A percentile compares a stretch with the other conserved stretches of the same genome.
Conservation (phyloP, 352 stramenopile species). For the Phytopythium helicoides region DNA sequence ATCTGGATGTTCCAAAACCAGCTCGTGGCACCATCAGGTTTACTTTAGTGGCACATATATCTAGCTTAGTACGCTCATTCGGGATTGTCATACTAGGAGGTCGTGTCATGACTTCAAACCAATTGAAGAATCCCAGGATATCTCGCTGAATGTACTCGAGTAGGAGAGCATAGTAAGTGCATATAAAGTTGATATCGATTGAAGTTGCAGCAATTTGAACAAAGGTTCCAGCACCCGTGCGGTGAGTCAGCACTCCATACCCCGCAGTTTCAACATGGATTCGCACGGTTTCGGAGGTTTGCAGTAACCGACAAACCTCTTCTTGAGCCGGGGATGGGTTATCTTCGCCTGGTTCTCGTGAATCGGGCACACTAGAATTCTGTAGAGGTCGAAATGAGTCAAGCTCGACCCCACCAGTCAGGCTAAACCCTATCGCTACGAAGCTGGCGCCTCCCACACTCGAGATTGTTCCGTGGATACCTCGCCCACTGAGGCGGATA, state of each 20-base stretch:
- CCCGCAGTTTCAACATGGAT: slow-evolving; percentile 44
- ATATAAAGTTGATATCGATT: slow-evolving; percentile 62
- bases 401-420: slow-evolving; percentile 33
- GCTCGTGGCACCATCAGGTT: slow-evolving; percentile 46
- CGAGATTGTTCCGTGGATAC: slow-evolving; percentile 39
- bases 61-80: slow-evolving; percentile 54
- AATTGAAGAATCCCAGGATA: slow-evolving; percentile 65
- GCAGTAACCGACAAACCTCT: slow-evolving; percentile 46
- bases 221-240: slow-evolving; percentile 36
- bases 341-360: neutral
- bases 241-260: slow-evolving; percentile 41
- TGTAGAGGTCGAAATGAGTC: slow-evolving; percentile 38
- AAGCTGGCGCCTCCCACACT: slow-evolving; percentile 28
- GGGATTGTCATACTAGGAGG: slow-evolving; percentile 21
- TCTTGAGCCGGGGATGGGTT: slow-evolving; percentile 6
- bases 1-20: slow-evolving; percentile 33
- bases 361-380: neutral
- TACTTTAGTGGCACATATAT: slow-evolving; percentile 36
- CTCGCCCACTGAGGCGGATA: slow-evolving; percentile 35
- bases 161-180: slow-evolving; percentile 42
- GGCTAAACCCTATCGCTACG: slow-evolving; percentile 28
- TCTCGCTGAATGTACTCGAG: slow-evolving; percentile 53
- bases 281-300: slow-evolving; percentile 20
- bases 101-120: slow-evolving; percentile 50
- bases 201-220: slow-evolving; percentile 35